Evolutionary conservation across 2,329 filamentous ascomycete species (phyloP), one percentile per base, ranked within the genome.

Genomic region (Colletotrichum magnum): DNA sequence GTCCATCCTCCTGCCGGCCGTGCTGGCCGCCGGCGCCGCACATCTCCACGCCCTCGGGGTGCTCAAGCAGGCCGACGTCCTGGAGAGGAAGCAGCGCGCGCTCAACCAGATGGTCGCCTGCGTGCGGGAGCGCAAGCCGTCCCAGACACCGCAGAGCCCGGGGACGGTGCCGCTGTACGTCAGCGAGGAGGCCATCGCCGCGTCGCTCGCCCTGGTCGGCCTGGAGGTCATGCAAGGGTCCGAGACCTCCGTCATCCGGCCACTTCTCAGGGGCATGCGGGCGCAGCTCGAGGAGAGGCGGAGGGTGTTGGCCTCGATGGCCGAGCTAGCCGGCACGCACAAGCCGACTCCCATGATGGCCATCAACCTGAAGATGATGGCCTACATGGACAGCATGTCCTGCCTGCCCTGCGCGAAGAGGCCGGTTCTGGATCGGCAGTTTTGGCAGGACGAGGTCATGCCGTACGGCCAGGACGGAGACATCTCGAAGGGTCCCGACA

Each of bases 401-500:
- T 70, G 64, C 39, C 53, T 70, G 10, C 68, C 68, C n/a, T 68
- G 53, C 26, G 63, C 68, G 6, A 63, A 53, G 47, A 24, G 36
- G 9, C 64, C 68, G 0, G 21, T 59, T 6, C 41, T 68, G 24
- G 51, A 68, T 12, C 39, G 21, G 15, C 43, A 56, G 6, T 51
- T 54, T 39, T 69, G 67, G 66, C n/a, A 28, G n/a, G 32, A 58
- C 3, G 13, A 36, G 15, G 15, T 52, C 4, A 5, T 5, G 6
- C 36, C 50, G 4, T 39, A 43, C n/a, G 43, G 39, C 21, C 45
- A 18, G 4, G 6, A 6, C 26, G 41, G 10, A 47, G 12, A 36
- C 9, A 2, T 21, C 1, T 54, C 36, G 21, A 36, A 9, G 10
- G 48, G 43, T 7, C 68, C 68, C 6, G 68, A 70, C 21, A 52